Percentiles rank a stretch among this genome's conserved stretches.
These are phyloP conservation scores for Wallacemonas collosoma DNA, from an alignment of 208 protist species.

Conservation along the genomic window DNA sequence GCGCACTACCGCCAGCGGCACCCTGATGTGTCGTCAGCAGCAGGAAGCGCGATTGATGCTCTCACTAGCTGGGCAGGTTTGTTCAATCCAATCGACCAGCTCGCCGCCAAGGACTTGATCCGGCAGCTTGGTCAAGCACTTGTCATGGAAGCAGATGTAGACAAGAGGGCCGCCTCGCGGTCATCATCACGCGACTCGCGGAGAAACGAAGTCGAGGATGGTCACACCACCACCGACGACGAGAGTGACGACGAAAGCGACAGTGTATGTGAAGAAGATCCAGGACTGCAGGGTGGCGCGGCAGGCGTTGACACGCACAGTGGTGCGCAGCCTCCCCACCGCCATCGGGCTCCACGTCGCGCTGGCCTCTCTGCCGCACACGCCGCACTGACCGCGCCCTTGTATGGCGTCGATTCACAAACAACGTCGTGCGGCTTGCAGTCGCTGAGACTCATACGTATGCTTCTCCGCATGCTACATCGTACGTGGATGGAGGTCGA, in stretches of 20 bases:
- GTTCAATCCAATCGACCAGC: not conserved
- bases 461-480: constrained; percentile 8
- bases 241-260: not conserved
- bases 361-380: not conserved
- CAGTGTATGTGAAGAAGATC: not conserved
- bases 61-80: not conserved
- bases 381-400: not conserved
- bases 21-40: not conserved
- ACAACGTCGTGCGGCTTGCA: not conserved
- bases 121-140: not conserved
- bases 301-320: too few species aligned
- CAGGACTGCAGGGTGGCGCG: too few species aligned
- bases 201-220: not conserved
- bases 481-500: constrained; percentile 13
- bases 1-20: constrained; percentile 12
- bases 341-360: not conserved
- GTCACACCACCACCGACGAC: not conserved
- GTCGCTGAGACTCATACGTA: not conserved
- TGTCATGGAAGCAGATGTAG: not conserved
- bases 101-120: constrained; percentile 13
- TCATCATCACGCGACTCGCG: not conserved
- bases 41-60: not conserved
- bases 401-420: not conserved
- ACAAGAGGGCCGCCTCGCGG: not conserved
- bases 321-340: too few species aligned